Evolutionary conservation across 805 yeast species (phyloP), one percentile per base, ranked within the genome.

Genomic region (Wickerhamiella alocasiicola): DNA sequence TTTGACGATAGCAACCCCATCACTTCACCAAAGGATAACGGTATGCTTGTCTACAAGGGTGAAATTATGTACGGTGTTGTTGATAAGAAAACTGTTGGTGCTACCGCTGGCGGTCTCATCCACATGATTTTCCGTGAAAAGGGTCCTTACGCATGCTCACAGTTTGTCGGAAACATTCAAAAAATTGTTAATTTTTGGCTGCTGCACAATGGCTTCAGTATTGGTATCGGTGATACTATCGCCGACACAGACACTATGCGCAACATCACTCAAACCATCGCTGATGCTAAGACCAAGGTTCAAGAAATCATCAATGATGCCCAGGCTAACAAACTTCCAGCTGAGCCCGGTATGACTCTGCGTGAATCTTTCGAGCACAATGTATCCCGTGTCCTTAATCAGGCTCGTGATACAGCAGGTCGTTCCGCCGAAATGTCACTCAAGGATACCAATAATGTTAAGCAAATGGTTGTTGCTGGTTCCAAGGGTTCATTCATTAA

Each of bases 171-270:
- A 58, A 81, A 82, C 51, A 74, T 88, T 46, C 99, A 91, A 63
- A 88, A 85, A 56, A 93, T 91, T 44, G 95, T 87, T 30, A 91
- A 91, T 63, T 91, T 72, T 61, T 91, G 98, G 99, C 70, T 91
- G 46, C 70, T 91, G 41, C 98, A 93, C 59, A 83, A 82, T 54
- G 97, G 98, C 46, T 91, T 91, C 65, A 88, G 97, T 9, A 93
- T 93, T 53, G 99, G 99, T 72, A 91, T 91, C 63, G 99, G 99
- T 70, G 99, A 91, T 64, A 91, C 98, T 3, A 93, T 91, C 66
- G 98, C 98, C 36, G 98, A 93, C 68, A 75, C 87, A n/a, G 78
- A 74, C 23, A 91, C 99, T 31, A 93, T 91, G 95, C 76, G 78
- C 51, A 80, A 79, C 51, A 87, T 91, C 53, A 91, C 97, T 1